Percentiles rank a stretch among this genome's conserved stretches.
These are phyloP conservation scores for Tuber calosporum DNA, from an alignment of 495 filamentous ascomycete species.

Conservation along the genomic window DNA sequence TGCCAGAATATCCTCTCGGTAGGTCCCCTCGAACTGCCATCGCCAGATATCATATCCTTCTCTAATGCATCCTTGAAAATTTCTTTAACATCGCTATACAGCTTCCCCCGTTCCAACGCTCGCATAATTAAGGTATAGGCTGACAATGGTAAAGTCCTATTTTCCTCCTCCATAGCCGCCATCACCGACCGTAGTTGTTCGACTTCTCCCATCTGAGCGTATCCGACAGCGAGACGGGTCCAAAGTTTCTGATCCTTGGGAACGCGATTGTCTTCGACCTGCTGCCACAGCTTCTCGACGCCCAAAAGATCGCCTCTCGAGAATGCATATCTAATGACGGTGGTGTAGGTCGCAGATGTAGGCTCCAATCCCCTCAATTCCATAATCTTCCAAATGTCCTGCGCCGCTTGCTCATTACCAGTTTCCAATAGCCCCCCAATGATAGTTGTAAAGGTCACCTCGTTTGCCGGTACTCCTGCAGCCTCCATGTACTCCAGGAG, in stretches of 20 bases:
- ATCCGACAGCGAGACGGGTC: conserved; percentile 61
- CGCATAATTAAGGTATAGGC: conserved; percentile 27
- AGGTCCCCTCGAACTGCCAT: neutral
- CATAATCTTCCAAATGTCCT: conserved; percentile 57
- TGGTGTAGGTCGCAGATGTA: conserved; percentile 59
- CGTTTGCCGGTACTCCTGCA: conserved; percentile 51
- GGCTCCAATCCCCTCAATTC: conserved; percentile 48
- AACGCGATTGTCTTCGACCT: conserved; percentile 41
- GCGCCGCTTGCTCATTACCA: conserved; percentile 50
- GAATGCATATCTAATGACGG: conserved; percentile 63
- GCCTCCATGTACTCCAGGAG: conserved; percentile 52
- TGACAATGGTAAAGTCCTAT: conserved; percentile 14
- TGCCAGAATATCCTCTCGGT: neutral
- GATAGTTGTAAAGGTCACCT: conserved; percentile 55
- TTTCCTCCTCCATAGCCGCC: conserved; percentile 8
- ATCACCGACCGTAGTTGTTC: conserved; percentile 37
- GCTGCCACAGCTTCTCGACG: conserved; percentile 50
- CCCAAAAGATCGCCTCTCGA: conserved; percentile 48
- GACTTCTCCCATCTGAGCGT: conserved; percentile 48
- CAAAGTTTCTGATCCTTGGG: conserved; percentile 57
- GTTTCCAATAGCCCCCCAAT: conserved; percentile 55
- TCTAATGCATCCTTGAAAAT: conserved; percentile 22
- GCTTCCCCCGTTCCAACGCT: conserved; percentile 12
- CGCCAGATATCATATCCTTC: conserved; percentile 3
- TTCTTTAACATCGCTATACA: conserved; percentile 26